Base-by-base conservation (phyloP, 768 basidiomycete species). In the Collybiopsis luxurians region DNA sequence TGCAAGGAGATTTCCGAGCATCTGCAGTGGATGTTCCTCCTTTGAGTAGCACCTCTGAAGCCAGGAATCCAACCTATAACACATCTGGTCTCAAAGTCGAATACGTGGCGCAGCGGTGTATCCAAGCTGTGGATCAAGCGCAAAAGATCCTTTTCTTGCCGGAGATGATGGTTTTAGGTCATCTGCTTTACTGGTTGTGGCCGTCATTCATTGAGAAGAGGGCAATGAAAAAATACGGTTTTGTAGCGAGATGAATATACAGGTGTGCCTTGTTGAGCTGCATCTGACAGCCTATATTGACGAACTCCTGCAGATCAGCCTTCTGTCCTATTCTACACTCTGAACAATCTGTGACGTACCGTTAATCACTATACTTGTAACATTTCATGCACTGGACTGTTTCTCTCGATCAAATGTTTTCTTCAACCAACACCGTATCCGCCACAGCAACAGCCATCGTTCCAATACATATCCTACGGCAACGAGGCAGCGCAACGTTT, bases 1-100 rank as follows among this genome's bases (percentile, higher is more conserved):
- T 93, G 28, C 82, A 90, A 62, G 89, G 90, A 36, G 75, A 80
- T 63, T 93, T 93, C 71, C 85, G 91, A n/a, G 80, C 84, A 0
- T 86, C 86, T 2, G 90, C 92, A 0, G 87, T 90, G 11, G 89
- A 93, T 62, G 74, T n/a, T 30, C 17, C 75, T 12, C 70, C 68
- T 0, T 70, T 75, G 2, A 65, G 74, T 23, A 42, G 1, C 12
- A 21, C 11, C 23, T 1, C 44, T 21, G 30, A 10, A 2, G 39
- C 70, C 19, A 64, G 62, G 23, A 82, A 84, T 63, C 59, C 65
- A 2, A 80, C 86, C 0, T 81, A 81, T 57, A 79, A 75, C 59
- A 55, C 31, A 46, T 63, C 73, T 26, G 89, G 87, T 3, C 65
- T 93, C 23, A 87, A 79, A 66, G 69, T 78, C 23, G 81, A 78